phyloP scores from a whole-genome alignment of 2,329 filamentous ascomycete genomes.

The Acrodontium crateriforme region DNA sequence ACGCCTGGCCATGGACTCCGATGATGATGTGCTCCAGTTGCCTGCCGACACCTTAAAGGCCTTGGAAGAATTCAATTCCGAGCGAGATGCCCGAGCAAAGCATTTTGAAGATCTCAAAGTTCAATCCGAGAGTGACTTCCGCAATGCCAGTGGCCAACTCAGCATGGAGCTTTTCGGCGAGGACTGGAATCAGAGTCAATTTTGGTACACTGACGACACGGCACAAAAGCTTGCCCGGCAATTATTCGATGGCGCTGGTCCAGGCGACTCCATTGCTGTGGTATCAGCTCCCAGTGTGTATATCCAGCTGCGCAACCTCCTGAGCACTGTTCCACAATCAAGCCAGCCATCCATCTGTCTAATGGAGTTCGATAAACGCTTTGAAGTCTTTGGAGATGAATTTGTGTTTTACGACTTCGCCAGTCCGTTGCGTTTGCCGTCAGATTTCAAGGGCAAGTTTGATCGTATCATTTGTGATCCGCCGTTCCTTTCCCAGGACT shows the following conservation, averaged over 20 bases:
- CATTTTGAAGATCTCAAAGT: conserved; percentile 55
- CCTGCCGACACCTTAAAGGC: conserved; percentile 53
- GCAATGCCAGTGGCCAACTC: conserved; percentile 23
- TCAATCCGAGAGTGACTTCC: conserved; percentile 43
- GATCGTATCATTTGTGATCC: conserved; percentile 65
- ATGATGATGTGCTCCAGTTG: conserved; percentile 31
- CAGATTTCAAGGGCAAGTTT: conserved; percentile 46
- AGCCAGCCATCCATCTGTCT: conserved; percentile 47
- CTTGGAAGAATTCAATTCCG: conserved; percentile 60
- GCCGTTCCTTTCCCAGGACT: conserved; percentile 67
- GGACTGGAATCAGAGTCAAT: conserved; percentile 74
- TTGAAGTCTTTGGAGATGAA: conserved; percentile 60
- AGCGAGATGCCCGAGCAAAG: conserved; percentile 52
- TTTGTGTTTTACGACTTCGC: conserved; percentile 65
- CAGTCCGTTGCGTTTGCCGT: conserved; percentile 48
- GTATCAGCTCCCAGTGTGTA: conserved; percentile 67
- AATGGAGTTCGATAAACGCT: conserved; percentile 62
- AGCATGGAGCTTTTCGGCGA: conserved; percentile 61
- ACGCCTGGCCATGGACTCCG: conserved; percentile 2
- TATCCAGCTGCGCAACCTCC: conserved; percentile 57
- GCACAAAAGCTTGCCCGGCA: conserved; percentile 49
- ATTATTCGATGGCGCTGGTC: conserved; percentile 47
- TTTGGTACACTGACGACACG: conserved; percentile 65
- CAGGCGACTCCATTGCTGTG: conserved; percentile 47
- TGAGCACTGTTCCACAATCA: conserved; percentile 5